Percentiles rank a stretch among this genome's conserved stretches.
phyloP scores from a whole-genome alignment of 441 rosid genomes.

The Corymbia calophylla region DNA sequence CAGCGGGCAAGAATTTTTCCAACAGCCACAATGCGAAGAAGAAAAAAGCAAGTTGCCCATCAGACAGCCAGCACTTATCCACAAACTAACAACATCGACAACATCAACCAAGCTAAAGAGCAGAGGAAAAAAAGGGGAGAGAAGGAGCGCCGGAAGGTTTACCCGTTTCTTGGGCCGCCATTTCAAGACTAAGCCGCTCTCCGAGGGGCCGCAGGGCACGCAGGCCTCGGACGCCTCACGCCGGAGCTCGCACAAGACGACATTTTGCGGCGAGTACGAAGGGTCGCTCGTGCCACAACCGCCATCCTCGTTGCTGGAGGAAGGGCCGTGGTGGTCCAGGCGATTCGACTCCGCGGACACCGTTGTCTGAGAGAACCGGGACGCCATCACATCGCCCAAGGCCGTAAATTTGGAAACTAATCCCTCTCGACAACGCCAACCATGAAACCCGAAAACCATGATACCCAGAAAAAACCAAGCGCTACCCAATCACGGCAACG shows the following conservation, averaged over 20 bases:
- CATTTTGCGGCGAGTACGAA: slow-evolving; percentile 83
- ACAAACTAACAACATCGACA: neutral
- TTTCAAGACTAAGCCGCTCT: slow-evolving; percentile 58
- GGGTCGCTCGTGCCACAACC: slow-evolving; percentile 53
- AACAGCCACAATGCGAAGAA: neutral
- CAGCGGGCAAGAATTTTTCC: neutral
- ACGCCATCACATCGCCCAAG: slow-evolving; percentile 83
- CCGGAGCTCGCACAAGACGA: slow-evolving; percentile 79
- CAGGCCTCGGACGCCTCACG: slow-evolving; percentile 79
- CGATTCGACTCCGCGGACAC: slow-evolving; percentile 51
- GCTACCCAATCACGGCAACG: neutral
- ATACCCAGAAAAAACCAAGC: neutral
- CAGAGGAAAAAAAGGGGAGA: neutral
- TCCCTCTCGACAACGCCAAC: neutral
- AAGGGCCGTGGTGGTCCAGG: slow-evolving; percentile 24
- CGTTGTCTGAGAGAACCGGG: slow-evolving; percentile 72
- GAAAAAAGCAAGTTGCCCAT: neutral
- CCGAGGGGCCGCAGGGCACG: slow-evolving; percentile 58
- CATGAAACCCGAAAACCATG: neutral
- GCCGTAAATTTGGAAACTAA: slow-evolving; percentile 50
- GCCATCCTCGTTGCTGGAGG: slow-evolving; percentile 33
- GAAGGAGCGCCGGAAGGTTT: slow-evolving; percentile 9
- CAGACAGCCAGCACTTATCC: neutral
- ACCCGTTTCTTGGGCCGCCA: slow-evolving; percentile 98
- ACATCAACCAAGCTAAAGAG: neutral